Percentiles rank a stretch among this genome's conserved stretches.
Evolutionary conservation across 495 filamentous ascomycete genomes (phyloP).

Genomic region (Tuber umbilicatum): DNA sequence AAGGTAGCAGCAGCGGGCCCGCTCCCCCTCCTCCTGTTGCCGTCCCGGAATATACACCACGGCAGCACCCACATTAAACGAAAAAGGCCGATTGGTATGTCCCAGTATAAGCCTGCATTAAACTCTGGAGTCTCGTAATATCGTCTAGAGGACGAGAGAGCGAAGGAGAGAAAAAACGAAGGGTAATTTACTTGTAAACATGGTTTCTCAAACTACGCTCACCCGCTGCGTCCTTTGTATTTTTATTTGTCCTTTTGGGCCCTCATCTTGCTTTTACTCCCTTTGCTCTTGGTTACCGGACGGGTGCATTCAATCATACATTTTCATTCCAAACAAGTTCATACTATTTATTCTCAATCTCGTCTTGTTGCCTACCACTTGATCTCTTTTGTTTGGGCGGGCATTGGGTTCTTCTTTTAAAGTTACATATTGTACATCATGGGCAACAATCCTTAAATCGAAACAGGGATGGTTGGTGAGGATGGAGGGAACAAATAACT

Average conservation of each 20-base stretch:
- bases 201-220: not conserved
- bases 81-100: not conserved
- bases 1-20: constrained; percentile 27
- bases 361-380: not conserved
- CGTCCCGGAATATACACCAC: constrained; percentile 15
- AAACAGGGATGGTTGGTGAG: not conserved
- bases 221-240: not conserved
- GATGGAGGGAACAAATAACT: not conserved
- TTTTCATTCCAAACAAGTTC: not conserved
- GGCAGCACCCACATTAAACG: not conserved
- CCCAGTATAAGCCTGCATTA: not conserved
- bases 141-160: not conserved
- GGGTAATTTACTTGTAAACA: not conserved
- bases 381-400: not conserved
- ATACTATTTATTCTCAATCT: not conserved
- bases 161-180: not conserved
- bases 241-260: not conserved
- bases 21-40: constrained; percentile 23
- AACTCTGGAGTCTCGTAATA: not conserved
- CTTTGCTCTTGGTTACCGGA: not conserved
- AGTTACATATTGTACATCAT: not conserved
- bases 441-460: not conserved
- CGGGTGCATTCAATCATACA: not conserved
- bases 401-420: not conserved
- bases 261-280: not conserved